phyloP scores from a whole-genome alignment of 331 rosid species.

The Quercus tomentella region DNA sequence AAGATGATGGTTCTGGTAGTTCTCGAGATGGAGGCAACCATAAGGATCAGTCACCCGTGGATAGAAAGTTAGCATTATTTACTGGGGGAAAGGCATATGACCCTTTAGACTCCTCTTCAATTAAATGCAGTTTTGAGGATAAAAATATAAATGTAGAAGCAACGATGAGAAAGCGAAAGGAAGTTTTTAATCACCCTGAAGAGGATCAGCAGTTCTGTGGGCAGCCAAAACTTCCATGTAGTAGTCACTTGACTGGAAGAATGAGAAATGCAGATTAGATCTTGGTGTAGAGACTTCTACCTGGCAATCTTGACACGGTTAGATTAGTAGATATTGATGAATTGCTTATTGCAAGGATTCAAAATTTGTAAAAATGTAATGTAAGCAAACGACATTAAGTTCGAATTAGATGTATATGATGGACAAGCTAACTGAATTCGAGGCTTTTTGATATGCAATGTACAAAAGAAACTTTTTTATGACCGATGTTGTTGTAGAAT shows the following conservation, averaged over 20 bases:
- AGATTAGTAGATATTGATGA: conserved; percentile 1
- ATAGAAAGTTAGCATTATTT: conserved; percentile 6
- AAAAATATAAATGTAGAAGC: conserved; percentile 14
- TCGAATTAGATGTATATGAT: conserved; percentile 6
- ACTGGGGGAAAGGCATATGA: conserved; percentile 11
- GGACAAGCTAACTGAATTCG: conserved; percentile 7
- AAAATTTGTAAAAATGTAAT: conserved; percentile 16
- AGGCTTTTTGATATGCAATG: conserved; percentile 12
- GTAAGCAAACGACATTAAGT: conserved; percentile 13
- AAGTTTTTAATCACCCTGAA: conserved; percentile 14
- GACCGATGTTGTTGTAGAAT: neutral
- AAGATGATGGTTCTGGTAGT: conserved; percentile 6
- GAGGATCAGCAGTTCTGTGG: conserved; percentile 20
- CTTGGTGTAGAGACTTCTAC: conserved; percentile 3
- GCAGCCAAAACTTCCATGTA: conserved; percentile 36
- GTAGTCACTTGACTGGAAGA: conserved; percentile 11
- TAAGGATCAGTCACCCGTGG: conserved; percentile 5
- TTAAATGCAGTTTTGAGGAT: conserved; percentile 4
- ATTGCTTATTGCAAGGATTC: conserved; percentile 11
- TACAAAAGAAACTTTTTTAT: neutral
- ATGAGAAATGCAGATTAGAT: conserved; percentile 29
- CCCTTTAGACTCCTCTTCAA: conserved; percentile 3
- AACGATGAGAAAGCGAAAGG: conserved; percentile 40
- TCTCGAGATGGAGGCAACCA: conserved; percentile 2
- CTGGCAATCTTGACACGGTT: conserved; percentile 8